These are phyloP conservation scores for Penicillium subrubescens DNA, from an alignment of 495 filamentous ascomycete genomes.

Conservation along the genomic window DNA sequence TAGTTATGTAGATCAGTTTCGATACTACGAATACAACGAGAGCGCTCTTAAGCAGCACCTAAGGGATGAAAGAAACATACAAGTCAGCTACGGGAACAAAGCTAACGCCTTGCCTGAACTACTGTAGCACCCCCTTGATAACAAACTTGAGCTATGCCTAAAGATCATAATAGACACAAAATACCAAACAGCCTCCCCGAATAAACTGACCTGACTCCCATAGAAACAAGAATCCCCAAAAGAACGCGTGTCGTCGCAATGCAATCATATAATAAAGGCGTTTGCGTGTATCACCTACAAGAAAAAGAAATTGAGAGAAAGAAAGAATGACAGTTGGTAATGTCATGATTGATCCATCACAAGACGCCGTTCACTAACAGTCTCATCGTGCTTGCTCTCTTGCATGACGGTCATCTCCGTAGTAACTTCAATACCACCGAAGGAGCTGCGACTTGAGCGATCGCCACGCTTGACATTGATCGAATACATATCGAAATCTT, in stretches of 20 bases:
- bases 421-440: constrained; percentile 38
- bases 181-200: constrained; percentile 10
- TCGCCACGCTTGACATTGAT: constrained; percentile 35
- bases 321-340: neutral
- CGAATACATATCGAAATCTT: constrained; percentile 37
- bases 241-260: constrained; percentile 13
- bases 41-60: too few relatives aligned
- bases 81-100: too few relatives aligned
- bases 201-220: neutral
- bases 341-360: constrained; percentile 28
- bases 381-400: constrained; percentile 27
- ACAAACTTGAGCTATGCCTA: neutral
- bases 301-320: neutral
- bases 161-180: neutral
- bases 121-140: neutral
- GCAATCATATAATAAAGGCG: constrained; percentile 9
- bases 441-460: constrained; percentile 11
- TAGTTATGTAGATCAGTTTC: too few relatives aligned
- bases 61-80: too few relatives aligned
- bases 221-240: constrained; percentile 1
- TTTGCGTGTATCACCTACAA: neutral
- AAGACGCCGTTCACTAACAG: constrained; percentile 25
- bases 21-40: too few relatives aligned
- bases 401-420: constrained; percentile 38
- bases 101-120: too few relatives aligned